Base-by-base conservation (phyloP, 176 grass and related monocot species). In the Chrysopogon serrulatus region DNA sequence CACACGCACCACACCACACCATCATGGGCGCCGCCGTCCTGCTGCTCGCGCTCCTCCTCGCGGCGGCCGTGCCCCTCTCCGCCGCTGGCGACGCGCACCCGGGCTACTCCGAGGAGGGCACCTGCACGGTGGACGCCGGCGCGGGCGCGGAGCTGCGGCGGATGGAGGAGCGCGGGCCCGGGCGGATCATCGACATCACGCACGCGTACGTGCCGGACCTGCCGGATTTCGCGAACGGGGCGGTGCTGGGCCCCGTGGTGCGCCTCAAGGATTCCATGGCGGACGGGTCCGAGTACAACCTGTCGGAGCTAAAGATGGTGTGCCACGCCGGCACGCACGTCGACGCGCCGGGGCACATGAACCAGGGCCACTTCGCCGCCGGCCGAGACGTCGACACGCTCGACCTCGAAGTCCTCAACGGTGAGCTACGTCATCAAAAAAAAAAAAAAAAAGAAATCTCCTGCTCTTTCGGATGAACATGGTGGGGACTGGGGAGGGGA, bases 381-480 rank as follows among this genome's bases (percentile, higher is more conserved):
- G 88, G 94, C 40, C 86, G 85, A 41, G 94, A 96, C 76, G 82
- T 96, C 39, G 94, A 96, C 81, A 85, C 81, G 9, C 94, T 96
- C 74, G 94, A 93, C 76, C 90, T 96, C 65, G 76, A 91, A 1
- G 80, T 89, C 77, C 90, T 96, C 80, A 96, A 93, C 71, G 91
- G 91, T 96, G 13, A 71, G 76, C 10, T 13, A 6, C 30, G 4
- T 65, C 62, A 30, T 30, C 60, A 31, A 1, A 31, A 28, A 62
- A n/a, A n/a, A n/a, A n/a, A n/a, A n/a, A n/a, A n/a, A n/a, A n/a
- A n/a, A n/a, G n/a, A n/a, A 16, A 63, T 13, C 31, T n/a, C 28
- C 62, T 35, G 23, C 23, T 59, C 54, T 61, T 15, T 61, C 7
- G 21, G n/a, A 71, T 43, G 13, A 42, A 26, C 67, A 66, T 36